These are phyloP conservation scores for Phytopythium boreale DNA, from an alignment of 352 stramenopile species.

Conservation along the genomic window DNA sequence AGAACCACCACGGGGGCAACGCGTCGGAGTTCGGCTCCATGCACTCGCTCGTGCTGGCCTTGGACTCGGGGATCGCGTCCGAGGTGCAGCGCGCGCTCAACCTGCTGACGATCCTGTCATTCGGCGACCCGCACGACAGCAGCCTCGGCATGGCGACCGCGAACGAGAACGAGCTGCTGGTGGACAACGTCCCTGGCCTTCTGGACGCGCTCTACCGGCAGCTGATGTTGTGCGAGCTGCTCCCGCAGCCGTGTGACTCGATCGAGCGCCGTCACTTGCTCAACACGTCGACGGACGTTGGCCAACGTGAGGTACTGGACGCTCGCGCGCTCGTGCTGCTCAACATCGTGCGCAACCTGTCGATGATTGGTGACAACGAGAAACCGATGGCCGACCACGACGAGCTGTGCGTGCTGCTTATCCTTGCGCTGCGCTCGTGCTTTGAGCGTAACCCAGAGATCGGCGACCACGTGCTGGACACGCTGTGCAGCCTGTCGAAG, in stretches of 20 bases:
- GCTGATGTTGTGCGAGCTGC: conserved; percentile 44
- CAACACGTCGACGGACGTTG: conserved; percentile 36
- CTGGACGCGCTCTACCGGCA: conserved; percentile 77
- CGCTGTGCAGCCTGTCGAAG: conserved; percentile 65
- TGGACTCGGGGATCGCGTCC: conserved; percentile 57
- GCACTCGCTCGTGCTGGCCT: conserved; percentile 63
- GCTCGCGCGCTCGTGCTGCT: conserved; percentile 53
- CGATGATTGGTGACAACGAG: conserved; percentile 71
- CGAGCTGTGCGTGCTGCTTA: conserved; percentile 59
- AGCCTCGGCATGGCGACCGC: conserved; percentile 17
- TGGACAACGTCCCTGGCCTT: conserved; percentile 67
- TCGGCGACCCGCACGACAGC: conserved; percentile 35
- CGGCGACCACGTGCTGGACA: conserved; percentile 71
- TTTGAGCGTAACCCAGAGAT: conserved; percentile 45
- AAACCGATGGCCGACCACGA: conserved; percentile 61
- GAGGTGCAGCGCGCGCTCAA: conserved; percentile 64
- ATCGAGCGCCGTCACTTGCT: conserved; percentile 32
- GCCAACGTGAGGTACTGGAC: conserved; percentile 52
- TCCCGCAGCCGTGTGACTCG: conserved; percentile 19
- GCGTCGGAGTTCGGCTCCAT: conserved; percentile 54
- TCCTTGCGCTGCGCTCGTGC: conserved; percentile 44
- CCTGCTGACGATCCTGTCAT: conserved; percentile 71
- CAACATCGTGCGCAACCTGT: conserved; percentile 79
- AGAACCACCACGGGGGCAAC: conserved; percentile 13
- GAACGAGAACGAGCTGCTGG: conserved; percentile 53